Evolutionary conservation across 2,329 filamentous ascomycete species (phyloP), one percentile per base, ranked within the genome.

Genomic region (Neonectria neomacrospora): DNA sequence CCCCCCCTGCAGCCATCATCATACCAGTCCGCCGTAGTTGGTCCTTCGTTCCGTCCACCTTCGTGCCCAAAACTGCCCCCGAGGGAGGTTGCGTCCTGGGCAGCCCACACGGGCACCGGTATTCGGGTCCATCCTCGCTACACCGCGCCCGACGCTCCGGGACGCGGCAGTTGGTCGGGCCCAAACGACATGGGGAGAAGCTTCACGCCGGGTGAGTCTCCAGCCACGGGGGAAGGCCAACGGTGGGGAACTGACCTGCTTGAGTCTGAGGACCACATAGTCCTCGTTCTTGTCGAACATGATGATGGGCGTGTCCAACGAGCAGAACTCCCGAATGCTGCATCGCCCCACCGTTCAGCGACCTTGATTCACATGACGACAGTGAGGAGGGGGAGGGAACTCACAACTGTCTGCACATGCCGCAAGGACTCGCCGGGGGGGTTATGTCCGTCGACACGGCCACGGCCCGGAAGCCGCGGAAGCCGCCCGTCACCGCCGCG

Each of bases 351-450:
- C 30, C 42, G 54, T 28, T 67, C 59, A 68, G 60, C 58, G 64
- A 54, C n/a, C 20, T 6, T 22, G 3, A 3, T 14, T 14, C 16
- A 12, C 26, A 18, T 26, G n/a, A 30, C 42, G 5, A 50, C 28
- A 14, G 61, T 18, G 52, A 41, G 8, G 41, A 47, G 56, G 28
- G 48, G 86, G n/a, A 39, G 45, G 39, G 53, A 54, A 84, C 88
- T 81, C 76, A 93, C 91, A 95, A 97, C 77, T 97, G 95, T 72
- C 95, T 85, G 78, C 95, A 98, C 94, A 97, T 97, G 58, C 96
- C 96, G 76, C 96, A 99, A 0, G 96, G 96, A 66, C 90, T 90
- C 51, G 86, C 86, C 4, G 89, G 88, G 30, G 88, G 87, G 32
- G 79, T 80, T 44, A 92, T 90, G 76, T 97, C 92, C 6, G 94